Percentiles rank a stretch among this genome's conserved stretches.
These are phyloP conservation scores for Cutaneotrichosporon sp. DNA, from an alignment of 1,284 basidiomycete species.

Conservation along the genomic window DNA sequence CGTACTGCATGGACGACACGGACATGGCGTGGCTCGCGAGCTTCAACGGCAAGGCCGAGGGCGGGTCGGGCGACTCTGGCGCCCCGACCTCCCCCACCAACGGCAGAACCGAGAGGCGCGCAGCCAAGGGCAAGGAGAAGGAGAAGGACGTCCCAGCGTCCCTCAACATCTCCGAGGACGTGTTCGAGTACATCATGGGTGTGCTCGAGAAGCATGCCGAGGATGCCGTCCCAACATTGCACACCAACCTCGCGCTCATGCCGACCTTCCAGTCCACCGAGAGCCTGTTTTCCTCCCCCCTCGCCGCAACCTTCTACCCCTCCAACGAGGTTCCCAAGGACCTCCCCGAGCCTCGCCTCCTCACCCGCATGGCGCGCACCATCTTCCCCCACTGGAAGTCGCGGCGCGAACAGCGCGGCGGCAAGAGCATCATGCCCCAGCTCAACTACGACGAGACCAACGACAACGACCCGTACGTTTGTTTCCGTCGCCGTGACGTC, in stretches of 20 bases:
- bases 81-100: constrained; percentile 43
- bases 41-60: constrained; percentile 87
- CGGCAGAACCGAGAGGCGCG: constrained; percentile 48
- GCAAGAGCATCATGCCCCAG: constrained; percentile 74
- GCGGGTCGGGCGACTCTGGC: constrained; percentile 65
- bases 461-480: constrained; percentile 94
- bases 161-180: constrained; percentile 72
- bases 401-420: constrained; percentile 69
- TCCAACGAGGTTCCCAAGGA: constrained; percentile 63
- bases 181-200: constrained; percentile 95
- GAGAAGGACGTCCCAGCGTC: constrained; percentile 55
- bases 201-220: constrained; percentile 89
- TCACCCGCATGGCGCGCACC: constrained; percentile 65
- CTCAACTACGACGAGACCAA: constrained; percentile 91
- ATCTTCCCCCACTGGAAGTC: constrained; percentile 83
- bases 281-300: constrained; percentile 63
- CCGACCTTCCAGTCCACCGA: constrained; percentile 80
- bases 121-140: constrained; percentile 51
- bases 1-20: constrained; percentile 93
- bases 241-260: constrained; percentile 63
- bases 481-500: constrained; percentile 93
- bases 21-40: constrained; percentile 92
- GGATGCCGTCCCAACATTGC: constrained; percentile 84
- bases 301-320: constrained; percentile 65
- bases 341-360: constrained; percentile 62